phyloP scores from a whole-genome alignment of 352 stramenopile species.

The Elongisporangium anandrum region DNA sequence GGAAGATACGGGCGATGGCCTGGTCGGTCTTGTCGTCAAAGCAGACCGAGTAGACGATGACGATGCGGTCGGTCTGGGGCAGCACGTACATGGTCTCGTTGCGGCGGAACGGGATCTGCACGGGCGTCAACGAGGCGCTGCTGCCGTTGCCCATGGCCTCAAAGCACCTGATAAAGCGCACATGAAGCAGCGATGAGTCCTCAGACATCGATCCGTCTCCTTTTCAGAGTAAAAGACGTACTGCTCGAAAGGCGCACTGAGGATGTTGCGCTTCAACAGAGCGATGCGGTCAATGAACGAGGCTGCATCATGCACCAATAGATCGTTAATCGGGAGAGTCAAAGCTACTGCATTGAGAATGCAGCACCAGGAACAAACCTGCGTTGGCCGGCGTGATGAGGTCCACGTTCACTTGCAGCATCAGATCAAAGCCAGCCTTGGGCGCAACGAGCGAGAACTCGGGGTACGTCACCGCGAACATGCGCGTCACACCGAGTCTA shows the following conservation, averaged over 20 bases:
- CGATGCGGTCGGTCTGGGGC: constrained; percentile 84
- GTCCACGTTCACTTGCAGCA: constrained; percentile 74
- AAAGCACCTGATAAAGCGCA: constrained; percentile 39
- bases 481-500: constrained; percentile 49
- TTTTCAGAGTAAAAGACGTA: constrained; percentile 11
- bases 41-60: constrained; percentile 91
- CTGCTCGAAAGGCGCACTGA: constrained; percentile 74
- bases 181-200: constrained; percentile 2
- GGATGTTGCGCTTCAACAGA: constrained; percentile 80
- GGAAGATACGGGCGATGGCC: constrained; percentile 87
- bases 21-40: constrained; percentile 93
- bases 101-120: constrained; percentile 84
- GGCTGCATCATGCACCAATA: constrained; percentile 19
- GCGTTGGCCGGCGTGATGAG: constrained; percentile 64
- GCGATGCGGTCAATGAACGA: constrained; percentile 73
- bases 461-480: constrained; percentile 69
- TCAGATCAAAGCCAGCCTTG: constrained; percentile 79
- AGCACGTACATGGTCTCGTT: constrained; percentile 85
- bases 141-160: constrained; percentile 67
- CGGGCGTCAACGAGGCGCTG: constrained; percentile 40
- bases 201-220: neutral
- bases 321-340: neutral
- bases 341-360: neutral
- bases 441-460: constrained; percentile 64
- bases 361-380: constrained; percentile 21